Percentiles rank a stretch among this genome's conserved stretches.
Conservation (phyloP, 78 protist genomes). For the Planoprotostelium fungivorum region DNA sequence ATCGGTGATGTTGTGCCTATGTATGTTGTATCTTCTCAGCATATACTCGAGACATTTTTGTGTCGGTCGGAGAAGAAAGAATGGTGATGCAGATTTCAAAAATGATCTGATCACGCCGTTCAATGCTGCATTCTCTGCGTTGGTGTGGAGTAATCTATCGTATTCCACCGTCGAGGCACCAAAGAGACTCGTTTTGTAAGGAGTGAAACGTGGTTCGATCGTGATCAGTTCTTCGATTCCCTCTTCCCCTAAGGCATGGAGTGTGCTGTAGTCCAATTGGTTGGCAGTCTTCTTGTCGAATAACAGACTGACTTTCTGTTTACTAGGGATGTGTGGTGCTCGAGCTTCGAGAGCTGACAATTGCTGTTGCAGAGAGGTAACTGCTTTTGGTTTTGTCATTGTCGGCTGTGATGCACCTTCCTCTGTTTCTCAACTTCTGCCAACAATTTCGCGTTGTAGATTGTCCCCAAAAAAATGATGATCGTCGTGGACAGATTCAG, state of each 20-base stretch:
- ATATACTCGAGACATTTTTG: conserved; percentile 1
- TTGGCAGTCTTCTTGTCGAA: neutral
- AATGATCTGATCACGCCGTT: neutral
- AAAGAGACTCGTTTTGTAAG: neutral
- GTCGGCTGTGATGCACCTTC: neutral
- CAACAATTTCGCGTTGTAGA: no score
- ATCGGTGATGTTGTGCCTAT: neutral
- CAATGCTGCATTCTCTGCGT: neutral
- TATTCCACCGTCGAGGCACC: neutral
- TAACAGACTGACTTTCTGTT: neutral
- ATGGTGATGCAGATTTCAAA: neutral
- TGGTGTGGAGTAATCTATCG: neutral
- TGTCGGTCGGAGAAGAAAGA: conserved; percentile 15
- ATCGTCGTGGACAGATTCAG: no score
- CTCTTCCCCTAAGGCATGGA: neutral
- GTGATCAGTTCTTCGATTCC: neutral
- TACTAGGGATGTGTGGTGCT: neutral
- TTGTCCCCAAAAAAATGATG: no score
- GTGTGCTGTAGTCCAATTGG: neutral
- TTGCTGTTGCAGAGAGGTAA: neutral
- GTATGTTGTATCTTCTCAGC: neutral
- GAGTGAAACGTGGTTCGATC: neutral
- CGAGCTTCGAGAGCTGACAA: neutral
- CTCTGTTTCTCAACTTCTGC: no score
- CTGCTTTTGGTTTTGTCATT: neutral